phyloP scores from a whole-genome alignment of 305 asterid genomes.

The Fraxinus paxiana region DNA sequence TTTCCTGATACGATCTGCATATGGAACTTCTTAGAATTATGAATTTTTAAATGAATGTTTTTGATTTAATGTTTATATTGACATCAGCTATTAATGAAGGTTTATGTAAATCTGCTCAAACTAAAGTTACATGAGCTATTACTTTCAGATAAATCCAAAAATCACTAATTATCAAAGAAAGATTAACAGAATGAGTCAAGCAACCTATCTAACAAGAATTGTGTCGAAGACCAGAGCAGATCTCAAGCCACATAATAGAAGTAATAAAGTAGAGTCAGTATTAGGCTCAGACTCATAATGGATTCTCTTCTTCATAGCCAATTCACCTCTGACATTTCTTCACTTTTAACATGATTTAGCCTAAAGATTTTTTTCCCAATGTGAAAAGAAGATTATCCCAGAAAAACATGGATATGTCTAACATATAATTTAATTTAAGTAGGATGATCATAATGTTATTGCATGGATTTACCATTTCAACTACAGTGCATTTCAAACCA shows the following conservation, averaged over 20 bases:
- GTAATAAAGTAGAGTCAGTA: not conserved
- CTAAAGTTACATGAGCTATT: not conserved
- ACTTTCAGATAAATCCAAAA: constrained; percentile 7
- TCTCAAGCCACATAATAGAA: constrained; percentile 11
- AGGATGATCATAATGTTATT: not conserved
- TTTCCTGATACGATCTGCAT: constrained; percentile 68
- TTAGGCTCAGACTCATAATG: not conserved
- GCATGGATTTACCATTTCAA: not conserved
- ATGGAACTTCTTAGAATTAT: constrained; percentile 26
- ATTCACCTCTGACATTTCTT: not conserved
- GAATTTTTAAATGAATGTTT: not conserved
- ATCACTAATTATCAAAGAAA: constrained; percentile 9
- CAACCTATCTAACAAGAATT: constrained; percentile 9
- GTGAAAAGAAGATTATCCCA: not conserved
- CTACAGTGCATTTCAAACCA: not conserved
- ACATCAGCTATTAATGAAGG: not conserved
- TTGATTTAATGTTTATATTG: not conserved
- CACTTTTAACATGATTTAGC: not conserved
- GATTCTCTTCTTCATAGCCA: constrained; percentile 9
- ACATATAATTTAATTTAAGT: not conserved
- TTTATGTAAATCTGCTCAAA: not conserved
- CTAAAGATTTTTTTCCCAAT: not conserved
- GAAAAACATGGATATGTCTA: not conserved
- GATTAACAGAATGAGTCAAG: not conserved
- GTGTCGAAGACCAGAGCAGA: not conserved